Evolutionary conservation across 1,139 yeast genomes (phyloP).

Genomic region (Yamadazyma songkhlaensis): DNA sequence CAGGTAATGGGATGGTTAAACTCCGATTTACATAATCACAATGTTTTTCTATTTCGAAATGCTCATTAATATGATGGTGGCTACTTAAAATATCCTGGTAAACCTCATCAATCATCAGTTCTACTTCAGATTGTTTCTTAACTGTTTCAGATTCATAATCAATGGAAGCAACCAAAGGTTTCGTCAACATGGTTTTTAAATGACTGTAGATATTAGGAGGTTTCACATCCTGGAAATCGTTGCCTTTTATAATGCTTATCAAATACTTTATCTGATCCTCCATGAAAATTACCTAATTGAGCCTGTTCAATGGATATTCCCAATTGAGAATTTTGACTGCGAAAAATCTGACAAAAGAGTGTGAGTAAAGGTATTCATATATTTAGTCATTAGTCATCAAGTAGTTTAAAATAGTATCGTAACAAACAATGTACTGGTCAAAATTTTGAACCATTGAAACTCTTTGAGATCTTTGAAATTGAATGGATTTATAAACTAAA

Average conservation of each 20-base stretch:
- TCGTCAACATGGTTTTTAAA: constrained; percentile 15
- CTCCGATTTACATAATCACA: constrained; percentile 12
- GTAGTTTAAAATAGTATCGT: constrained; percentile 36
- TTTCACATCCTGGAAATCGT: constrained; percentile 16
- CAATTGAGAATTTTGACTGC: not conserved
- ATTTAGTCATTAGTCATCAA: constrained; percentile 12
- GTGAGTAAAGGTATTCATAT: not conserved
- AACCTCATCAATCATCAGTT: constrained; percentile 28
- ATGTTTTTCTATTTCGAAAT: constrained; percentile 19
- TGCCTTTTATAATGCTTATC: constrained; percentile 15
- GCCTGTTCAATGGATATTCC: constrained; percentile 12
- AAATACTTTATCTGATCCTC: constrained; percentile 17
- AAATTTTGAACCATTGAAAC: constrained; percentile 48
- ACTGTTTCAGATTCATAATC: constrained; percentile 32
- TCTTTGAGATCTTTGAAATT: constrained; percentile 41
- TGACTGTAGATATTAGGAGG: constrained; percentile 12
- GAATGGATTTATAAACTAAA: constrained; percentile 47
- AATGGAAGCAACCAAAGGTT: constrained; percentile 15
- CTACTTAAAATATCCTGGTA: constrained; percentile 18
- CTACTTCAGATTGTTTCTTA: constrained; percentile 39
- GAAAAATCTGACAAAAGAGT: not conserved
- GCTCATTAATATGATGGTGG: constrained; percentile 10
- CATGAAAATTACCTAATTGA: constrained; percentile 11
- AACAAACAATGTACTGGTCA: constrained; percentile 43
- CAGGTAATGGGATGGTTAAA: constrained; percentile 38